Evolutionary conservation across 768 basidiomycete species (phyloP), one percentile per base, ranked within the genome.

Genomic region (Candolleomyces eurysporus): DNA sequence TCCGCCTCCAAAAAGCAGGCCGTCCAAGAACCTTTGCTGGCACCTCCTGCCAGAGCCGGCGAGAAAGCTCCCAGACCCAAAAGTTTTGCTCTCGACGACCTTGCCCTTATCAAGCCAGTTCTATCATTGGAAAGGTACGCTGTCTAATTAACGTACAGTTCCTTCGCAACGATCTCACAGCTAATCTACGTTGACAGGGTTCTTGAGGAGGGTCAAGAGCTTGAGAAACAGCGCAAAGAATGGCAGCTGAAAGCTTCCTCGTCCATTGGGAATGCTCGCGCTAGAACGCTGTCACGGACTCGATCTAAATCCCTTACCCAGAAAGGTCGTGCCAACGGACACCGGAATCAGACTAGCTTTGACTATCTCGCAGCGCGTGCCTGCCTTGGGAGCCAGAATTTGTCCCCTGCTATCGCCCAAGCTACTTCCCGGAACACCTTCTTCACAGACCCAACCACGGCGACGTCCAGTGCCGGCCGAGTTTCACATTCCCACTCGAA

Each of bases 281-380:
- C 85, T 9, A 83, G 89, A 39, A 84, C 78, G 36, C 64, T 89
- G 11, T 89, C 89, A 10, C 83, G 89, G 1, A 76, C 83, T 7
- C 82, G 90, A 31, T 76, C 87, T 21, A 87, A 85, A 66, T 86
- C 87, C 2, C 72, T 85, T 48, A 79, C 80, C 0, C 66, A 77
- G 19, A 72, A 72, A 55, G 76, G 73, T 13, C 65, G 68, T 48
- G 69, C 68, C 61, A 61, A 54, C 57, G 62, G 63, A 39, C 64
- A 69, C 58, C 64, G 64, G 8, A 67, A 59, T 17, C 72, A 74
- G 36, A 71, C 73, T 45, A 76, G 73, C 66, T 71, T 91, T 52
- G 86, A 87, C 59, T 84, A 83, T 64, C 79, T 92, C 51, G 82
- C 89, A 10, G 84, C 87, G 3, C 82, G 85, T 19, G 86, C 89